Evolutionary conservation across 345 rosid species (phyloP).

Genomic region (Linum lewisii): DNA sequence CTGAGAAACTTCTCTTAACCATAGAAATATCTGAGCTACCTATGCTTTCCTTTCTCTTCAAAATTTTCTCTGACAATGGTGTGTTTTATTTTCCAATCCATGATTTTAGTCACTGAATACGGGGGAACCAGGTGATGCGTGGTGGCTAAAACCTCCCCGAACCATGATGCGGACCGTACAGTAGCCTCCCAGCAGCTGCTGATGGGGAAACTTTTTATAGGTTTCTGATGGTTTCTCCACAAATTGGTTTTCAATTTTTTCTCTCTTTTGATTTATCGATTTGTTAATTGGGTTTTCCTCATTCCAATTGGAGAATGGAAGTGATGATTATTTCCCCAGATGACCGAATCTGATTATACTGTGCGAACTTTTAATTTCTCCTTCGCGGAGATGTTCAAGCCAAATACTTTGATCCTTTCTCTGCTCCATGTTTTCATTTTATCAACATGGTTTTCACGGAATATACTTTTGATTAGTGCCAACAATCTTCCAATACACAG

Average conservation of each 20-base stretch:
- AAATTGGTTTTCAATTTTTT: neutral
- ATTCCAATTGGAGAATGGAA: too few relatives aligned
- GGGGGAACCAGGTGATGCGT: slow-evolving; percentile 33
- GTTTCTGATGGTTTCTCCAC: slow-evolving; percentile 43
- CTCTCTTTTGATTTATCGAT: neutral
- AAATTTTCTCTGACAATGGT: neutral
- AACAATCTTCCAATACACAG: too few relatives aligned
- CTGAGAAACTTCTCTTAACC: slow-evolving; percentile 45
- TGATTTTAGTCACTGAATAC: neutral
- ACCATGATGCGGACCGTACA: slow-evolving; percentile 65
- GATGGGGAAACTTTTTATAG: slow-evolving; percentile 33
- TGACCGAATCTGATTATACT: neutral
- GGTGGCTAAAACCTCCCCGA: slow-evolving; percentile 17
- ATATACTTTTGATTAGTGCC: too few relatives aligned
- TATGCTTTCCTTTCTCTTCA: neutral
- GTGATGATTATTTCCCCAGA: neutral
- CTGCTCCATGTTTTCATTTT: too few relatives aligned
- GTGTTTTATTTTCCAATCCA: too few relatives aligned
- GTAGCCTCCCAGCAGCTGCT: slow-evolving; percentile 23
- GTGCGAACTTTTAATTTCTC: neutral
- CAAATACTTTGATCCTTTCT: neutral
- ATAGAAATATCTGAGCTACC: slow-evolving; percentile 36
- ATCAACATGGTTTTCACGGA: too few relatives aligned
- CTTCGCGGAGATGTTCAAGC: neutral
- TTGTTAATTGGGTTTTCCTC: neutral